These are phyloP conservation scores for Metschnikowia similis DNA, from an alignment of 805 yeast species.

Conservation along the genomic window DNA sequence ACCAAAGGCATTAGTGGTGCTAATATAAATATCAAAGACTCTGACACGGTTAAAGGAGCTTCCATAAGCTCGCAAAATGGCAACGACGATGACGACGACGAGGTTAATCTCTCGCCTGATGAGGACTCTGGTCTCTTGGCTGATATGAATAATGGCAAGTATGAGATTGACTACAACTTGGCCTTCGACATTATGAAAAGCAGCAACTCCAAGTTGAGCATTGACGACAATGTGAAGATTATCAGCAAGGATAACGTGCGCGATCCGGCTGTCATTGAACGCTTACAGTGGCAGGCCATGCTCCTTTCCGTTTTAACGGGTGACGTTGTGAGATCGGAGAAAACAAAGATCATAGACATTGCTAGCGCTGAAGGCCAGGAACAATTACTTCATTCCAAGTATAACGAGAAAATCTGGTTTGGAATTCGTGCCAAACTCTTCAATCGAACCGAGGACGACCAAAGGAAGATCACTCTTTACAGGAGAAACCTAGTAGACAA, in stretches of 20 bases:
- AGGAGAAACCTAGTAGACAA: slow-evolving; percentile 70
- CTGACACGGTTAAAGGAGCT: slow-evolving; percentile 2
- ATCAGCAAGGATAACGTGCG: slow-evolving; percentile 37
- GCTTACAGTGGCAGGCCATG: slow-evolving; percentile 97
- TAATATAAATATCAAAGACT: slow-evolving; percentile 17
- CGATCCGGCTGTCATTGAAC: slow-evolving; percentile 56
- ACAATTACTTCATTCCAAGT: slow-evolving; percentile 47
- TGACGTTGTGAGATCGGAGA: slow-evolving; percentile 89
- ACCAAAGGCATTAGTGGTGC: slow-evolving; percentile 58
- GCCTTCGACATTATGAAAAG: slow-evolving; percentile 34
- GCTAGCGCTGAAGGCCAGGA: slow-evolving; percentile 40
- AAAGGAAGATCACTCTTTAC: slow-evolving; percentile 61
- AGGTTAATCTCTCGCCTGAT: slow-evolving; percentile 18
- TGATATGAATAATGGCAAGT: slow-evolving; percentile 40
- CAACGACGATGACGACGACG: slow-evolving; percentile 32
- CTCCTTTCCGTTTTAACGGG: slow-evolving; percentile 86
- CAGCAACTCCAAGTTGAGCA: slow-evolving; percentile 16
- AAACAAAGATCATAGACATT: slow-evolving; percentile 64
- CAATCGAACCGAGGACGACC: slow-evolving; percentile 78
- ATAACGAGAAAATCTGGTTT: slow-evolving; percentile 77
- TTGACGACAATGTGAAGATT: slow-evolving; percentile 33
- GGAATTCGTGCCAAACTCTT: slow-evolving; percentile 79
- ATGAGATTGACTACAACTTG: slow-evolving; percentile 45
- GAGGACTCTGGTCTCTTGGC: slow-evolving; percentile 28
- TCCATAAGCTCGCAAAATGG: background rate